Percentiles rank a stretch among this genome's conserved stretches.
phyloP scores from a whole-genome alignment of 2,329 filamentous ascomycete genomes.

The Plenodomus lindquistii region DNA sequence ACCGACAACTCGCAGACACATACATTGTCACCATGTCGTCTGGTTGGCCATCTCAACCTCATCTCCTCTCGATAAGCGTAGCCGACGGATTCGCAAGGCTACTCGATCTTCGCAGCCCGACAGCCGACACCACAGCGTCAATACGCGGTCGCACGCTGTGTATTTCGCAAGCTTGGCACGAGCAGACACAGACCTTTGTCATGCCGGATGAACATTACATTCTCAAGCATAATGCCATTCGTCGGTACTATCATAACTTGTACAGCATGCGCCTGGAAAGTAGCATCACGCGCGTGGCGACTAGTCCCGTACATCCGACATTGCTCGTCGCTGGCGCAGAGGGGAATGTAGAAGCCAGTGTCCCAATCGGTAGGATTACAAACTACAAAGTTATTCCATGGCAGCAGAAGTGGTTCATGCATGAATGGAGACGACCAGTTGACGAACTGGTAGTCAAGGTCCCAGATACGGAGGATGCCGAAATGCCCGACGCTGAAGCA shows the following conservation, averaged over 20 bases:
- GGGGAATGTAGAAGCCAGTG: conserved; percentile 56
- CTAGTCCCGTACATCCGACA: conserved; percentile 59
- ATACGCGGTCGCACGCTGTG: conserved; percentile 56
- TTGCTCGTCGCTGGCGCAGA: conserved; percentile 57
- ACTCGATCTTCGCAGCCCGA: conserved; percentile 56
- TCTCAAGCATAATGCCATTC: conserved; percentile 53
- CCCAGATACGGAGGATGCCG: neutral
- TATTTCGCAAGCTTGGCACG: conserved; percentile 57
- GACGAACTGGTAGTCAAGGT: conserved; percentile 9
- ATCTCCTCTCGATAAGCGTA: conserved; percentile 56
- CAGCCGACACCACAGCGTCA: conserved; percentile 49
- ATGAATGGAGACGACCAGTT: conserved; percentile 56
- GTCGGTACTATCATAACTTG: conserved; percentile 56
- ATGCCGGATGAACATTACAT: conserved; percentile 60
- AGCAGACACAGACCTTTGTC: conserved; percentile 58
- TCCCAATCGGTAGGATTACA: conserved; percentile 56
- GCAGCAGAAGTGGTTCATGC: conserved; percentile 61
- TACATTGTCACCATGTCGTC: conserved; percentile 54
- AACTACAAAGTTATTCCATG: conserved; percentile 56
- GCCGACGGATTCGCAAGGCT: conserved; percentile 61
- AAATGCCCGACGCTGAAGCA: neutral
- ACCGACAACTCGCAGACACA: conserved; percentile 49
- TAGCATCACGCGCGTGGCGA: conserved; percentile 48
- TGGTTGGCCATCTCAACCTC: conserved; percentile 58
- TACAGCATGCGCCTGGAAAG: conserved; percentile 43